Evolutionary conservation across 1,139 yeast species (phyloP), one percentile per base, ranked within the genome.

Genomic region (Tardiomyces blankii): DNA sequence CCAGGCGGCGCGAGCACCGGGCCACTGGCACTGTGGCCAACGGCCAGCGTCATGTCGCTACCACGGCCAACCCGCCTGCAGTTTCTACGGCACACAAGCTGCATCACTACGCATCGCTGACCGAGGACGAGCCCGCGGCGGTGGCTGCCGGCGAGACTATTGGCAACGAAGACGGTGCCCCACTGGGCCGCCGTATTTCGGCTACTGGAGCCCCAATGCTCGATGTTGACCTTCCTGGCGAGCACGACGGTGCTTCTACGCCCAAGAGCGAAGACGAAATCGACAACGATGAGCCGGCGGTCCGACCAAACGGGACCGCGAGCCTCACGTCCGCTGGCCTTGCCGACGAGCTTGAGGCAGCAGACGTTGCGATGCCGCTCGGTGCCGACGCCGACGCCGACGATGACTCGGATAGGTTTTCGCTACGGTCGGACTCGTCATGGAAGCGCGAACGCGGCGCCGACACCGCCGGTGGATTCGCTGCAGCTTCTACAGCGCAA

Each of bases 391-490:
- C 2, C 35, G 25, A 4, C 4, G 56, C 54, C 38, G 54, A 56
- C 23, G 66, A 61, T 43, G 54, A 51, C 1, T 54, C 57, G 11
- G 35, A 30, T 30, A 14, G 16, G 16, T 30, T 30, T 9, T 30
- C 35, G n/a, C 43, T 59, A 32, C 51, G 47, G 33, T 58, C 63
- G 4, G 64, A 59, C 38, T 59, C 65, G 25, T 58, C 63, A 28
- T 62, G 63, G 62, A 53, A 56, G 43, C 52, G 59, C 19, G 56
- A 54, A 39, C 51, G 55, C 12, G 45, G 41, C 8, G 28, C 39
- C 16, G n/a, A n/a, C n/a, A n/a, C 40, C 18, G 16, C 18, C 23
- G 16, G 4, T 18, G 38, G 39, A 21, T 21, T 23, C 21, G 14
- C 28, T 27, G 30, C 35, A 28, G 25, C 25, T 21, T 4, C 25